Conservation (phyloP, 2,329 filamentous ascomycete species). For the Aspergillus ochraceus region DNA sequence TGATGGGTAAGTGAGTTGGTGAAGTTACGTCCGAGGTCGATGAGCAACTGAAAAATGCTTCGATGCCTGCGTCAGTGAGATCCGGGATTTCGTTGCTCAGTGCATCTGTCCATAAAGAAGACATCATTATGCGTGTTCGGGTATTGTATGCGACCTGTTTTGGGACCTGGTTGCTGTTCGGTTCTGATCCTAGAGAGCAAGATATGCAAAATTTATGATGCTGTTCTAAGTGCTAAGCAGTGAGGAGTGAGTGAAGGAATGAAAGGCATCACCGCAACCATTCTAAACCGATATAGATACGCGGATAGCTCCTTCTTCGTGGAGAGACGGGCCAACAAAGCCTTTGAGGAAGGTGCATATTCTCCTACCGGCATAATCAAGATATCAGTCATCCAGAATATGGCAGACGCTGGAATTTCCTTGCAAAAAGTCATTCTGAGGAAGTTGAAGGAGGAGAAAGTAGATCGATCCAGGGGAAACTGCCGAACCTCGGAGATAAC, state of each 20-base stretch:
- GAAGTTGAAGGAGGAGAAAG: too few species aligned
- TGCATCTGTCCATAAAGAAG: not conserved
- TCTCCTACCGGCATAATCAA: not conserved
- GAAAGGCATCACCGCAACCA: not conserved
- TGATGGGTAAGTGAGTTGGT: not conserved
- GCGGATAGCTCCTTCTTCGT: not conserved
- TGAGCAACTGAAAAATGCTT: not conserved
- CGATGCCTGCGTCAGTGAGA: not conserved
- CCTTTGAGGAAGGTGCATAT: not conserved
- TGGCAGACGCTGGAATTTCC: too few species aligned
- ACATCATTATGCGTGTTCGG: not conserved
- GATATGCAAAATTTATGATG: not conserved
- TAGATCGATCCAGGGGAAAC: not conserved
- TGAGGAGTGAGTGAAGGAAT: not conserved
- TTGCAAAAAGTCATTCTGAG: too few species aligned
- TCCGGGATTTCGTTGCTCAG: not conserved
- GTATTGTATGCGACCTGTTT: not conserved
- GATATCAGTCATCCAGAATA: too few species aligned
- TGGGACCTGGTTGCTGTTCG: not conserved
- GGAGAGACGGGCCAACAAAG: too few species aligned
- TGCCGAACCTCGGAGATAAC: not conserved
- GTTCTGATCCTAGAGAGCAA: not conserved
- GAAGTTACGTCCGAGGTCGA: not conserved
- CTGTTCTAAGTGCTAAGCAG: not conserved
- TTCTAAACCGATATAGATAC: not conserved